Base-by-base conservation (phyloP, 2,329 filamentous ascomycete species). In the Cladophialophora immunda region DNA sequence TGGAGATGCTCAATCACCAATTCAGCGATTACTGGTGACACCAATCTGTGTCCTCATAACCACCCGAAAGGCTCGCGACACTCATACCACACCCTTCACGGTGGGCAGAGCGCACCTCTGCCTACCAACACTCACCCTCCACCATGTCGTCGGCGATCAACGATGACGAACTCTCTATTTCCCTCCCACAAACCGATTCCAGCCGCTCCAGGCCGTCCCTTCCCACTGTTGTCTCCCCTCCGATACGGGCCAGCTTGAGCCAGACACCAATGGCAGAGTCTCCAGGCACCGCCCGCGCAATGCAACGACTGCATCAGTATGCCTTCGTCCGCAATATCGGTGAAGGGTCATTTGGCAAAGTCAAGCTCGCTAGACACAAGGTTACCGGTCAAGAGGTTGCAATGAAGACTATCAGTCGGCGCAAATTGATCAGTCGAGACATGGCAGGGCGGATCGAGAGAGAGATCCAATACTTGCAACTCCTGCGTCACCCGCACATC, bases 401-500 rank as follows among this genome's bases (percentile, higher is more conserved):
- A 30, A 86, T 99, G 77, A 99, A 99, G 85, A 97, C 98, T 77
- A 99, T 99, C 76, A 92, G 93, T 50, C 88, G 95, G 72, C 95
- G 95, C 83, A 97, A 97, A 83, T 87, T 99, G 76, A 93, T 97
- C 74, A 98, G 94, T 73, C 87, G 94, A 76, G 95, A 99, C 80
- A 98, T 99, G 95, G 94, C 96, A 61, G 95, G 95, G 68, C 89
- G 95, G 68, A 96, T 99, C 70, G 95, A 99, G 83, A 89, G 95
- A 73, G 95, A 99, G 84, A 99, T 99, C 74, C 94, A 97, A 79
- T 99, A 99, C 78, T 86, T 99, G 70, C 95, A 99, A 82, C 84
- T 99, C 68, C 85, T 99, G 68, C 90, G 95, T 68, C 95, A 99
- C 79, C 95, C 95, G 47, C 95, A 99, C 81, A 99, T 99, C 78